Evolutionary conservation across 805 yeast species (phyloP), one percentile per base, ranked within the genome.

Genomic region (Zygoascus tannicola): DNA sequence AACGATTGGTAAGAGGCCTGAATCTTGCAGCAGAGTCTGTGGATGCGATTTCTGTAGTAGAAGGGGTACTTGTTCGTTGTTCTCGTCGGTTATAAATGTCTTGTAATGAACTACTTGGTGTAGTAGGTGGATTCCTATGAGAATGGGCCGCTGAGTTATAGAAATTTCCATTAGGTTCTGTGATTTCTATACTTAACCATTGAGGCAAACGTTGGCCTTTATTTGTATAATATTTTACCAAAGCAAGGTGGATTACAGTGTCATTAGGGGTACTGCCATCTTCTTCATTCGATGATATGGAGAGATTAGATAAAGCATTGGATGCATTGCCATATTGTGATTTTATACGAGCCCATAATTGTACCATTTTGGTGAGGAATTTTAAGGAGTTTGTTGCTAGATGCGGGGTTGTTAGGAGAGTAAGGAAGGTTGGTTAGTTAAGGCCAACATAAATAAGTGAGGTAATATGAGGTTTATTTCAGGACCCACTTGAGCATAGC

Each of bases 171-270:
- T 32, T n/a, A 4, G 22, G 19, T 3, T 26, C 26, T 3, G 23
- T 21, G 12, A 21, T 20, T 18, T 49, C 53, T 14, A 50, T 50
- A 14, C 54, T 58, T 14, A 63, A 57, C 67, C 67, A 63, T 8
- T 39, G 41, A 3, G 67, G 67, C 15, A 55, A 41, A 19, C 55
- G 54, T 12, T 46, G 52, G 21, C 49, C 53, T 34, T 46, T 49
- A n/a, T 49, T 53, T 39, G 58, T 48, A 48, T 71, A 72, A 53
- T 56, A 68, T 40, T 63, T 60, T 8, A 69, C 66, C 37, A 72
- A 48, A 1, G 75, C 69, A 45, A 71, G 64, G 46, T 70, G 71
- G 4, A 73, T 62, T 5, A 70, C 60, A 0, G 77, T 72, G 26
- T 70, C 63, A 10, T 63, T 63, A 21, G 65, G 64, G 1, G 63